Base-by-base conservation (phyloP, 345 rosid species). In the Rubroshorea leprosula region DNA sequence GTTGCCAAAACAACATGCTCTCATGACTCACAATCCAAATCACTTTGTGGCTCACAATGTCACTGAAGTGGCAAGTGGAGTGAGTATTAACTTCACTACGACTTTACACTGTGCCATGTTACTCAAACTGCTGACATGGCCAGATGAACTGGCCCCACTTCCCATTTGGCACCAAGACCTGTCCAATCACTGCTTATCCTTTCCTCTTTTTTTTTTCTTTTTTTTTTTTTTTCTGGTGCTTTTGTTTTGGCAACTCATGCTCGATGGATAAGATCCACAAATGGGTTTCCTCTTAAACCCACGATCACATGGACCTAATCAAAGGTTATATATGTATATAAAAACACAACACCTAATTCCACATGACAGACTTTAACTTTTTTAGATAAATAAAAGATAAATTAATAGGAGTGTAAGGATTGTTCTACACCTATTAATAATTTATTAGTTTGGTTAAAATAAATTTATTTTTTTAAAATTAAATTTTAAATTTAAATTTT, bases 31-130 rank as follows among this genome's bases (percentile, higher is more conserved):
- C 29, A 12, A 17, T 25, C 45, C 53, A 52, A 51, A 53, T 23
- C 63, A 35, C 41, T 35, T 25, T 51, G 76, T 65, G 80, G 66
- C 64, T 55, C 38, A 65, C 58, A 72, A 54, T 41, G 22, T 4
- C 10, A 9, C 4, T 18, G 20, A 21, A 14, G 41, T 49, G 22
- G 43, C 17, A 4, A 53, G 39, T 67, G 80, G 82, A 77, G 81
- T 74, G 78, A 78, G 81, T 76, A 49, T 62, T 72, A 74, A 80
- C 85, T 63, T 49, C 78, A 74, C 76, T 70, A 50, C 54, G 52
- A 50, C 18, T 45, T 41, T 55, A 51, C 13, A 49, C n/a, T n/a
- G n/a, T n/a, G n/a, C n/a, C n/a, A n/a, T n/a, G n/a, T n/a, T n/a
- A n/a, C 41, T 35, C 7, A 35, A 35, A 35, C 41, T 2, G 41